Evolutionary conservation across 345 rosid genomes (phyloP).

Genomic region (Viola odorata): DNA sequence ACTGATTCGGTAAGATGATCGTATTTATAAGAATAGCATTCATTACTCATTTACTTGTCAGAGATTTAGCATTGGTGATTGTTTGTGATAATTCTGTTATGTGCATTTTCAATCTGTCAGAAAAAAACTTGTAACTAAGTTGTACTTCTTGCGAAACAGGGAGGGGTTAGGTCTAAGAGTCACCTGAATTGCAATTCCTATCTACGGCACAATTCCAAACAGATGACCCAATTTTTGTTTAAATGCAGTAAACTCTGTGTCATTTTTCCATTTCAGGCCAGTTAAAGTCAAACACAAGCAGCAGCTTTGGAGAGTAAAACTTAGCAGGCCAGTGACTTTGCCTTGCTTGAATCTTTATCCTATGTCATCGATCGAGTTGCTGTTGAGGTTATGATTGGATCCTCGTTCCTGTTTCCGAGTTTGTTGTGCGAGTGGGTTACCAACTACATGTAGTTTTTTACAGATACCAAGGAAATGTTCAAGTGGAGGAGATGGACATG

Average conservation of each 20-base stretch:
- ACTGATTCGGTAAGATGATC: constrained; percentile 7
- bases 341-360: constrained; percentile 39
- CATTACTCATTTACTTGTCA: no score
- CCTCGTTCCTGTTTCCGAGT: not conserved
- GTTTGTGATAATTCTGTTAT: no score
- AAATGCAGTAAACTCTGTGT: not conserved
- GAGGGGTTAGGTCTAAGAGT: constrained; percentile 24
- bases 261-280: constrained; percentile 6
- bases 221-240: not conserved
- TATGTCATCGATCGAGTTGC: constrained; percentile 59
- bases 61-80: no score
- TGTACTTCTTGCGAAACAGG: no score
- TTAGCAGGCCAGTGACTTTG: constrained; percentile 14
- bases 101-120: no score
- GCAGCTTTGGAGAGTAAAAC: constrained; percentile 39
- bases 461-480: constrained; percentile 63
- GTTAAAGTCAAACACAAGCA: constrained; percentile 4
- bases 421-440: not conserved
- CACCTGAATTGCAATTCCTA: not conserved
- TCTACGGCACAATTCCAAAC: no score
- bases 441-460: not conserved
- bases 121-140: constrained; percentile 20
- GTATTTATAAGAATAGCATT: no score
- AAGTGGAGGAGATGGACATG: constrained; percentile 54
- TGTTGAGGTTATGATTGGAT: constrained; percentile 42